A percentile compares a stretch with the other conserved stretches of the same genome.
Evolutionary conservation across 73 alveolate genomes (phyloP).

Genomic region (Halteria grandinella): DNA sequence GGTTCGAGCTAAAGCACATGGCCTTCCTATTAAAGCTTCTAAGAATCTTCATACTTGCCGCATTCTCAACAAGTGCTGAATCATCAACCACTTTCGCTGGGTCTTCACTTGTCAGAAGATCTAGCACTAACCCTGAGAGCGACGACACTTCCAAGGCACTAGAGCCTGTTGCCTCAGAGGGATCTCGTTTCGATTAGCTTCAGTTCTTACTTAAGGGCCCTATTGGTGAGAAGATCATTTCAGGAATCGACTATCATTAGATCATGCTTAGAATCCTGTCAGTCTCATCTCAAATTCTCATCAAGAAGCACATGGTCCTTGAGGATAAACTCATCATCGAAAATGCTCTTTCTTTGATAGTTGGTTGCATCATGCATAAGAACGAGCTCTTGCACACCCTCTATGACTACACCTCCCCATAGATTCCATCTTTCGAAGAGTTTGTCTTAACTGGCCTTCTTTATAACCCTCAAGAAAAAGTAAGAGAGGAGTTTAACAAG

Average conservation of each 20-base stretch:
- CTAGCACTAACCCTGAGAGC: slow-evolving; percentile 6
- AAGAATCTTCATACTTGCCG: slow-evolving; percentile 72
- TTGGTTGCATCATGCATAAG: slow-evolving; percentile 57
- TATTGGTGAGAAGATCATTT: slow-evolving; percentile 43
- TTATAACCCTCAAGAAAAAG: slow-evolving; percentile 16
- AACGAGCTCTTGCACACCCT: slow-evolving; percentile 22
- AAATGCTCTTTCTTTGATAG: slow-evolving; percentile 49
- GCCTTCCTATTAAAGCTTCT: slow-evolving; percentile 60
- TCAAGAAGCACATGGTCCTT: not conserved
- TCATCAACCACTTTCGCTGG: slow-evolving; percentile 14
- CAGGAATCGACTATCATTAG: slow-evolving; percentile 34
- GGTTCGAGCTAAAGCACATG: slow-evolving; percentile 59
- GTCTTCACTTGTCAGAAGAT: slow-evolving; percentile 16
- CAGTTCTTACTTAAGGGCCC: slow-evolving; percentile 21
- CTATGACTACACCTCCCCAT: not conserved
- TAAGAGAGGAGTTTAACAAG: slow-evolving; percentile 62
- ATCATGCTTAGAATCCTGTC: slow-evolving; percentile 31
- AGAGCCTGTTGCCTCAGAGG: not conserved
- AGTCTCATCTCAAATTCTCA: slow-evolving; percentile 12
- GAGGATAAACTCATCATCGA: slow-evolving; percentile 61
- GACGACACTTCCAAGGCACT: not conserved
- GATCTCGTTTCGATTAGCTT: slow-evolving; percentile 21
- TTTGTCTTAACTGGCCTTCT: slow-evolving; percentile 30
- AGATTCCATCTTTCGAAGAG: not conserved
- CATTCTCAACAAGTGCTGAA: slow-evolving; percentile 52